These are phyloP conservation scores for Rhizophagus prolifer DNA, from an alignment of 192 early-diverging fungal genomes.

Conservation along the genomic window DNA sequence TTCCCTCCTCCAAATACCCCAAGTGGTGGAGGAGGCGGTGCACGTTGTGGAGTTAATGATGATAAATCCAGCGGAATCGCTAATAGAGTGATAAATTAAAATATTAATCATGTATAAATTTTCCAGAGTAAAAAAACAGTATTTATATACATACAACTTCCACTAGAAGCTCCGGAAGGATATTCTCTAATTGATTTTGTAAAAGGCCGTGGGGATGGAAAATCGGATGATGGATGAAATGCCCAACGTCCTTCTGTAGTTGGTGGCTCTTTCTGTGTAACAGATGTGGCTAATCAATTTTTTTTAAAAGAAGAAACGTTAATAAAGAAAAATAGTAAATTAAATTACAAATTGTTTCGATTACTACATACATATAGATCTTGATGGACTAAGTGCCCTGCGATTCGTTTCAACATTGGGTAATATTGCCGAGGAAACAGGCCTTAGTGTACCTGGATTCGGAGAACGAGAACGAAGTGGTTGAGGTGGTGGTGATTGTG, in stretches of 20 bases:
- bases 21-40: neutral
- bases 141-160: neutral
- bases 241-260: slow-evolving; percentile 47
- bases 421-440: slow-evolving; percentile 10
- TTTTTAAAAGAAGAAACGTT: neutral
- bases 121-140: neutral
- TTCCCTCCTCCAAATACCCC: neutral
- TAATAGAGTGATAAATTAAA: neutral
- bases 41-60: neutral
- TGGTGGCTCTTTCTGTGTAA: slow-evolving; percentile 37
- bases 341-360: neutral
- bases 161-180: neutral
- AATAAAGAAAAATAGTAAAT: neutral
- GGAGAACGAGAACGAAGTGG: slow-evolving; percentile 22
- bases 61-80: neutral
- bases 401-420: slow-evolving; percentile 6
- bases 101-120: neutral
- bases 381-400: neutral
- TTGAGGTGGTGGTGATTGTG: slow-evolving; percentile 13
- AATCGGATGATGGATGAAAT: slow-evolving; percentile 37
- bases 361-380: neutral
- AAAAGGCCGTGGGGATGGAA: slow-evolving; percentile 36
- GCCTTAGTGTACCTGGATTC: slow-evolving; percentile 32
- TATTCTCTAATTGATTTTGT: neutral
- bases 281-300: neutral